Conservation (phyloP, 495 filamentous ascomycete genomes). For the Penicillium paradoxum region DNA sequence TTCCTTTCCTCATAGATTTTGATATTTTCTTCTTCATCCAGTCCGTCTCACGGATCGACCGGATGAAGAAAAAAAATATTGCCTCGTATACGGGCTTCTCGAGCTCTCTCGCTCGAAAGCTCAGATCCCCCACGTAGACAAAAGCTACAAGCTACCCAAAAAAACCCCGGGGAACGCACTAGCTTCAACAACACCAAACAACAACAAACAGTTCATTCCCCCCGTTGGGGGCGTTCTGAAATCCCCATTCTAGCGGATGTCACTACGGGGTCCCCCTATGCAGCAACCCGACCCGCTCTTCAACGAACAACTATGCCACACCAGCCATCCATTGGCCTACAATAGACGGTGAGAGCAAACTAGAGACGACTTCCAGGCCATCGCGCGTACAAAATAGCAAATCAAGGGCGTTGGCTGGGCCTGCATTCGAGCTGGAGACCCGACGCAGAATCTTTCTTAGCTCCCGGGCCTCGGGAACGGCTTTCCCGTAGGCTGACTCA, state of each 20-base stretch:
- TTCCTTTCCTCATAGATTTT: background rate
- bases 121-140: conserved; percentile 5
- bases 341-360: conserved; percentile 5
- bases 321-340: conserved; percentile 12
- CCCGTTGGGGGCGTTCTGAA: background rate
- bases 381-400: background rate
- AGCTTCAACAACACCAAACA: background rate
- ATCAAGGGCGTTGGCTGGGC: background rate
- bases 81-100: background rate
- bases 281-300: conserved; percentile 8
- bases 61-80: background rate
- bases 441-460: conserved; percentile 25
- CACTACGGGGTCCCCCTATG: background rate
- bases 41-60: background rate
- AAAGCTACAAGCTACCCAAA: conserved; percentile 3
- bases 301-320: conserved; percentile 6
- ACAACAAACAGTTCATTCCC: background rate
- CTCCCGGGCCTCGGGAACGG: conserved; percentile 24
- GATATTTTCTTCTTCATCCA: background rate
- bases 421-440: conserved; percentile 11
- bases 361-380: background rate
- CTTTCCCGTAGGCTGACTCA: conserved; percentile 27
- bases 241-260: background rate
- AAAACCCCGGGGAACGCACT: background rate
- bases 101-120: background rate